Conservation (phyloP, 106 monocot species). For the Acanthochlamys bracteata region DNA sequence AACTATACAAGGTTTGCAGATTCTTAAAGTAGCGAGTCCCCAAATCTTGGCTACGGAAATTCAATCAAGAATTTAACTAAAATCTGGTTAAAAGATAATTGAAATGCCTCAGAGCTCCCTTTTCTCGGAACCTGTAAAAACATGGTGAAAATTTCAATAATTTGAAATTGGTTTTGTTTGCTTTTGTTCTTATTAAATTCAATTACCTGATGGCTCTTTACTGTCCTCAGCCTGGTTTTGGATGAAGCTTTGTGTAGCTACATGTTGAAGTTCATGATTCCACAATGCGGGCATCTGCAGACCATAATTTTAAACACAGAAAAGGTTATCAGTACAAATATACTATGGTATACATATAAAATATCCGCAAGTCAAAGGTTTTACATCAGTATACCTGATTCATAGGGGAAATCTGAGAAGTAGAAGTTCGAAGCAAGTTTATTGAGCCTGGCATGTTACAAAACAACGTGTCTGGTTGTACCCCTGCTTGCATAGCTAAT, state of each 20-base stretch:
- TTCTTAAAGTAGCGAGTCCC: no score
- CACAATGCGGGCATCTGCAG: constrained; percentile 33
- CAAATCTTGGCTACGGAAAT: no score
- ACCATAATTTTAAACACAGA: background rate
- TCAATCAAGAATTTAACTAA: no score
- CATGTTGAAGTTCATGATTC: constrained; percentile 30
- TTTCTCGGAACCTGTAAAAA: constrained; percentile 28
- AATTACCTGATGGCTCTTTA: constrained; percentile 20
- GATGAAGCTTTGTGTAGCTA: constrained; percentile 22
- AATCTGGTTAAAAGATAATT: no score
- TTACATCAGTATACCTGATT: constrained; percentile 21
- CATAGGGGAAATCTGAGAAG: constrained; percentile 15
- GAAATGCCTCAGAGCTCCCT: constrained; percentile 4
- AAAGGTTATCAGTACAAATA: no score
- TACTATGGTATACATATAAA: background rate
- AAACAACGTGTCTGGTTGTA: constrained; percentile 20
- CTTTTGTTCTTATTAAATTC: background rate
- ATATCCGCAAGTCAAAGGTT: background rate
- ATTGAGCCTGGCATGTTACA: constrained; percentile 11
- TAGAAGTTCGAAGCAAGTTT: constrained; percentile 13
- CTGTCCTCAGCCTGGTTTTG: constrained; percentile 5
- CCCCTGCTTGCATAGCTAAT: constrained; percentile 9
- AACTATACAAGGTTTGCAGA: no score
- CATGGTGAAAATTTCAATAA: background rate
- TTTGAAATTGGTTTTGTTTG: background rate